Evolutionary conservation across 257 asterid species (phyloP).

Genomic region (Echites panduratus): DNA sequence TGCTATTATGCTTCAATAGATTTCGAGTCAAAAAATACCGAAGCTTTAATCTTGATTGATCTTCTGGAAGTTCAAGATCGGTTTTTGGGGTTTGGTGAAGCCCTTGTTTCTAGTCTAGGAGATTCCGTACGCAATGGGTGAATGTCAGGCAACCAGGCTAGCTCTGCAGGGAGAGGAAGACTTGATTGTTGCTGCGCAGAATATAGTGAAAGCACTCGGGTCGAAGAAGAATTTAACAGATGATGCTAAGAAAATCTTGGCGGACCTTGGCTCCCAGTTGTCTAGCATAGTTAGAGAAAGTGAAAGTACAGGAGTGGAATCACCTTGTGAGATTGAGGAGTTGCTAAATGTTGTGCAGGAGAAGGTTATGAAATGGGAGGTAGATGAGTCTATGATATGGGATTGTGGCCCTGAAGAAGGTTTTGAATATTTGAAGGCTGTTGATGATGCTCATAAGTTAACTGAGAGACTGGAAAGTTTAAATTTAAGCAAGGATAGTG

Average conservation of each 20-base stretch:
- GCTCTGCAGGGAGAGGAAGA: constrained; percentile 65
- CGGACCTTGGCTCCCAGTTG: constrained; percentile 66
- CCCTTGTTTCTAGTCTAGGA: constrained; percentile 11
- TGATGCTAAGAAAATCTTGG: constrained; percentile 52
- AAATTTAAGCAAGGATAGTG: constrained; percentile 23
- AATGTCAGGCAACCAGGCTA: constrained; percentile 30
- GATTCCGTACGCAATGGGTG: constrained; percentile 48
- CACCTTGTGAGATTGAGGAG: constrained; percentile 43
- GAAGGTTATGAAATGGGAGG: constrained; percentile 72
- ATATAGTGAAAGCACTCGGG: constrained; percentile 52
- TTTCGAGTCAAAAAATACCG: constrained; percentile 6
- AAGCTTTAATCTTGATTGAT: neutral
- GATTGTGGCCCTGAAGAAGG: constrained; percentile 74
- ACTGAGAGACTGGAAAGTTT: constrained; percentile 49
- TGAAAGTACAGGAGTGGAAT: constrained; percentile 23
- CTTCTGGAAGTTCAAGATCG: neutral
- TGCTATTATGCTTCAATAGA: neutral
- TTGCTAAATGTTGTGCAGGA: constrained; percentile 50
- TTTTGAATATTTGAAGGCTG: constrained; percentile 57
- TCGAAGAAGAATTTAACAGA: constrained; percentile 39
- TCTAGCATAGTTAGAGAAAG: constrained; percentile 30
- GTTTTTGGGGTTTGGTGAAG: constrained; percentile 1
- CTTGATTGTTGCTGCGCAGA: constrained; percentile 60
- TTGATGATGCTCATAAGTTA: constrained; percentile 58
- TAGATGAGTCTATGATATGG: constrained; percentile 63